These are phyloP conservation scores for Yarrowia deformans DNA, from an alignment of 805 yeast genomes.

Conservation along the genomic window DNA sequence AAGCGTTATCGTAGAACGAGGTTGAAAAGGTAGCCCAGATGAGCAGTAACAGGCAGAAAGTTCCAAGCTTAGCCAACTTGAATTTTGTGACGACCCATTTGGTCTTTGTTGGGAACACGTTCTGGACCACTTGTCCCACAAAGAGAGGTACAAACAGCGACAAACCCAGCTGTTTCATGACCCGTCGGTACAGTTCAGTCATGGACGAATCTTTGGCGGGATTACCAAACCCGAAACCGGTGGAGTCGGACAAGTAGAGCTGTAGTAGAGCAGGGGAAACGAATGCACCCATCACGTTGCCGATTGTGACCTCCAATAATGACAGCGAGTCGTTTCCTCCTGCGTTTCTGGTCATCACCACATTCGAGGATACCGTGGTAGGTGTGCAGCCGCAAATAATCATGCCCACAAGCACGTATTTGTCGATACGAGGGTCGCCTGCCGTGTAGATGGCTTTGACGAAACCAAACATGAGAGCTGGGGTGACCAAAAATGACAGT, in stretches of 20 bases:
- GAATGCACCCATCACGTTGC: constrained; percentile 85
- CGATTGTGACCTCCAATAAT: constrained; percentile 83
- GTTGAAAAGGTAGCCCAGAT: constrained; percentile 85
- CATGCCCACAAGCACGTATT: constrained; percentile 82
- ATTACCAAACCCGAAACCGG: constrained; percentile 76
- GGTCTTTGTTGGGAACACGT: constrained; percentile 68
- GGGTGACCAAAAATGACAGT: constrained; percentile 74
- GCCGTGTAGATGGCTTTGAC: constrained; percentile 70
- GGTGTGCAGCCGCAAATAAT: constrained; percentile 88
- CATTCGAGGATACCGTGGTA: constrained; percentile 90
- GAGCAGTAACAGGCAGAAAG: constrained; percentile 77
- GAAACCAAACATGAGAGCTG: constrained; percentile 75
- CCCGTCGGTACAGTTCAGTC: constrained; percentile 67
- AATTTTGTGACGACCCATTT: constrained; percentile 66
- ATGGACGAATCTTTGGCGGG: constrained; percentile 66
- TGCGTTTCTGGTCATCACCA: constrained; percentile 87
- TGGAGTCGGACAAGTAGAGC: constrained; percentile 61
- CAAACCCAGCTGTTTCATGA: constrained; percentile 87
- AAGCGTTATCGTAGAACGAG: constrained; percentile 84
- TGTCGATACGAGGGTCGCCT: constrained; percentile 63
- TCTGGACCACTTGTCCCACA: constrained; percentile 86
- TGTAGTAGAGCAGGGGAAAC: constrained; percentile 86
- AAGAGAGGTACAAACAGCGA: constrained; percentile 84
- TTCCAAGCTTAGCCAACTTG: constrained; percentile 73
- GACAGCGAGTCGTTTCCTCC: constrained; percentile 82